Evolutionary conservation across 73 alveolate species (phyloP).

Genomic region (Tetrahymena borealis): DNA sequence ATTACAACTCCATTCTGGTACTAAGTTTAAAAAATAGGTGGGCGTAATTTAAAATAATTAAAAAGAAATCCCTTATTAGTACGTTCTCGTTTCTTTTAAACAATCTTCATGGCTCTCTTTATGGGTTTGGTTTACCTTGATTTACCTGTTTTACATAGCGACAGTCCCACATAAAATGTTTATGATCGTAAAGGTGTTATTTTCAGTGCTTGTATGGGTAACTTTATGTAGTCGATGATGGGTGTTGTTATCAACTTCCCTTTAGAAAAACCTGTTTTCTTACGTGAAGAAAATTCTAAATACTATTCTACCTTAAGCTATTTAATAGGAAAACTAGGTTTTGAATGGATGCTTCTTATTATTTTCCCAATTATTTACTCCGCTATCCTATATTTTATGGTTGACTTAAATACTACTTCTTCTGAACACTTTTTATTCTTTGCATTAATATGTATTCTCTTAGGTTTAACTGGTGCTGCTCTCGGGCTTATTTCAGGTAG

Average conservation of each 20-base stretch:
- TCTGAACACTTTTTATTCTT: conserved; percentile 17
- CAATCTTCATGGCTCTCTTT: background rate
- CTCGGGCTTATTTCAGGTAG: conserved; percentile 61
- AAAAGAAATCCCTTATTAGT: background rate
- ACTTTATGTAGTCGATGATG: conserved; percentile 11
- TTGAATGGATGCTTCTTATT: conserved; percentile 7
- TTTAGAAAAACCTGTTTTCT: conserved; percentile 33
- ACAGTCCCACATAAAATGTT: background rate
- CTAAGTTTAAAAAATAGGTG: background rate
- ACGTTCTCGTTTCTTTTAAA: background rate
- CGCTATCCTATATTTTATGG: conserved; percentile 32
- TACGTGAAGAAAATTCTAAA: conserved; percentile 37
- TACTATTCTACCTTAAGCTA: conserved; percentile 25
- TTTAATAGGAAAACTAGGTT: conserved; percentile 20
- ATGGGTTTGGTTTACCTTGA: background rate
- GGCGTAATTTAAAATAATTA: background rate
- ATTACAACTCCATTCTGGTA: background rate
- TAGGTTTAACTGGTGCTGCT: conserved; percentile 14
- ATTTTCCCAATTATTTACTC: conserved; percentile 15
- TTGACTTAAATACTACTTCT: conserved; percentile 6
- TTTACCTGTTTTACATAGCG: background rate
- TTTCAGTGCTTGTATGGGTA: conserved; percentile 12
- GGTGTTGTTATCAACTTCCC: conserved; percentile 27
- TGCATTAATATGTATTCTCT: background rate
- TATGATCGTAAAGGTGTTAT: background rate